phyloP scores from a whole-genome alignment of 2,329 filamentous ascomycete species.

The Ceratocystis cubensis region DNA sequence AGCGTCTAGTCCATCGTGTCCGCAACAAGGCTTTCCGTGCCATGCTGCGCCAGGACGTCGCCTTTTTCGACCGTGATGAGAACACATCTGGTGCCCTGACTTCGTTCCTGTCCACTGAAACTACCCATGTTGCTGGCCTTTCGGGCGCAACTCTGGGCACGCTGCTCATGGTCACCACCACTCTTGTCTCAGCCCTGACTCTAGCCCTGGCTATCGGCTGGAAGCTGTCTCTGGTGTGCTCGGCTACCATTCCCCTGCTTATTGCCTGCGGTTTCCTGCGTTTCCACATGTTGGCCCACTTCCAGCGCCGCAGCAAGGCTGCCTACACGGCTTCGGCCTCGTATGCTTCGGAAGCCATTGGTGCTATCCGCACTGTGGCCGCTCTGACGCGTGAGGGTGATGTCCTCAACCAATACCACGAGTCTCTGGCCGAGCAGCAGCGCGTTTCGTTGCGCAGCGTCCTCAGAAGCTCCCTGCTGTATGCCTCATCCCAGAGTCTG shows the following conservation, averaged over 20 bases:
- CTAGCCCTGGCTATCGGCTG: slow-evolving; percentile 66
- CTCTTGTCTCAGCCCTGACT: slow-evolving; percentile 59
- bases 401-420: slow-evolving; percentile 59
- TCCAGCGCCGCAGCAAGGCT: slow-evolving; percentile 64
- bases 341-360: slow-evolving; percentile 86
- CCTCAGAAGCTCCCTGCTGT: slow-evolving; percentile 62
- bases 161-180: slow-evolving; percentile 66
- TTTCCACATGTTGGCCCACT: slow-evolving; percentile 71
- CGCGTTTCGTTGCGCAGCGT: slow-evolving; percentile 59
- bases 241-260: slow-evolving; percentile 63
- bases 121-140: slow-evolving; percentile 76
- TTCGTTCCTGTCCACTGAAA: slow-evolving; percentile 77
- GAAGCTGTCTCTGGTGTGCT: slow-evolving; percentile 78
- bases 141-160: slow-evolving; percentile 81
- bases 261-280: slow-evolving; percentile 74
- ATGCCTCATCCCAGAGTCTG: slow-evolving; percentile 72
- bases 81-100: slow-evolving; percentile 83
- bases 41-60: slow-evolving; percentile 84
- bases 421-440: slow-evolving; percentile 53
- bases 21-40: slow-evolving; percentile 71
- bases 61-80: slow-evolving; percentile 80
- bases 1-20: slow-evolving; percentile 70
- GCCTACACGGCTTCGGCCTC: slow-evolving; percentile 71
- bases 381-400: slow-evolving; percentile 78
- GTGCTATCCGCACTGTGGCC: slow-evolving; percentile 85